Percentiles rank a stretch among this genome's conserved stretches.
Evolutionary conservation across 164 flowering plant species (phyloP).

Genomic region (Tinospora cordifolia): DNA sequence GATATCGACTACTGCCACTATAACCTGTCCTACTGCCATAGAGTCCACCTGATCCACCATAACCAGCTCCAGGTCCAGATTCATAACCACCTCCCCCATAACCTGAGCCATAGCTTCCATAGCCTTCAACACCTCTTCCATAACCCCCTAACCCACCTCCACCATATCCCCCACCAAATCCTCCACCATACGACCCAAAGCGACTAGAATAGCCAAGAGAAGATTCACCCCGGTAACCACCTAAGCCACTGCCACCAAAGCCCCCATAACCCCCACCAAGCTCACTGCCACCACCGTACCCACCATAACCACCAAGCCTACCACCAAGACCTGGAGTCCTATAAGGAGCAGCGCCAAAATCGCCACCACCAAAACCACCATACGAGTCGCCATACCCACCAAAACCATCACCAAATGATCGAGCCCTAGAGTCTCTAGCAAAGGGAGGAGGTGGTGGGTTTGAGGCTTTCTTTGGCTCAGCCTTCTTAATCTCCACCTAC

Average conservation of each 20-base stretch:
- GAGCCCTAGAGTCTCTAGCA: slow-evolving; percentile 78
- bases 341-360: slow-evolving; percentile 65
- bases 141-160: slow-evolving; percentile 44
- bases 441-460: slow-evolving; percentile 59
- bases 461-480: slow-evolving; percentile 97
- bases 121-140: slow-evolving; percentile 52
- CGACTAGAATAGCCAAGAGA: slow-evolving; percentile 52
- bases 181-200: slow-evolving; percentile 47
- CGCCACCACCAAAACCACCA: slow-evolving; percentile 46
- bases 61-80: slow-evolving; percentile 64
- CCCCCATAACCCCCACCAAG: slow-evolving; percentile 45
- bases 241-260: slow-evolving; percentile 32
- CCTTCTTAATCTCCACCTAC: slow-evolving; percentile 99
- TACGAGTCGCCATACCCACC: slow-evolving; percentile 58
- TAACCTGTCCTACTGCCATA: slow-evolving; percentile 82
- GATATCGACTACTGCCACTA: slow-evolving; percentile 81
- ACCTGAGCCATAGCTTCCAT: slow-evolving; percentile 54
- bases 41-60: slow-evolving; percentile 55
- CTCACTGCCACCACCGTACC: slow-evolving; percentile 40
- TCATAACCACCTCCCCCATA: slow-evolving; percentile 61
- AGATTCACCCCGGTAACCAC: slow-evolving; percentile 42
- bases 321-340: slow-evolving; percentile 47
- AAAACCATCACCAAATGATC: slow-evolving; percentile 46
- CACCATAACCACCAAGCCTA: slow-evolving; percentile 62
- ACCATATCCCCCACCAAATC: slow-evolving; percentile 50